A percentile compares a stretch with the other conserved stretches of the same genome.
Evolutionary conservation across 1,284 basidiomycete species (phyloP).

Genomic region (Ustilago tritici): DNA sequence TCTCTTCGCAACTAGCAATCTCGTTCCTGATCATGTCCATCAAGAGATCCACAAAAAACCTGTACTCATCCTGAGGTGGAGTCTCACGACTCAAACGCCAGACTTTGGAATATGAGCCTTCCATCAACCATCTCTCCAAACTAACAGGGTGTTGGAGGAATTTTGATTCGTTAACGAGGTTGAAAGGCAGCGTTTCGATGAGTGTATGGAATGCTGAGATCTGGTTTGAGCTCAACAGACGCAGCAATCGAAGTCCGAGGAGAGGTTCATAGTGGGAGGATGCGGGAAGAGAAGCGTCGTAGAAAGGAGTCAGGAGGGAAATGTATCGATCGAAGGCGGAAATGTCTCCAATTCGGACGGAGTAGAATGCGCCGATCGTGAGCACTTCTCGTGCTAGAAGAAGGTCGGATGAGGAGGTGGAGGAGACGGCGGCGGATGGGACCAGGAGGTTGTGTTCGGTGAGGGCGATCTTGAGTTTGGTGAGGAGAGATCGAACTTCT

Average conservation of each 20-base stretch:
- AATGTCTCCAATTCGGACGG: conserved; percentile 86
- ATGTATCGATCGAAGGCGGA: conserved; percentile 95
- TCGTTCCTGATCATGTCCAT: conserved; percentile 95
- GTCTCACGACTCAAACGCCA: conserved; percentile 89
- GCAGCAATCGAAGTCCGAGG: conserved; percentile 91
- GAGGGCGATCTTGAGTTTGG: conserved; percentile 77
- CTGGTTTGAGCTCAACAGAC: conserved; percentile 92
- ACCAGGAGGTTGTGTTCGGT: conserved; percentile 81
- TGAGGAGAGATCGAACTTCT: conserved; percentile 47
- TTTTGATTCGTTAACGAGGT: conserved; percentile 50
- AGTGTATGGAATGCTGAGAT: conserved; percentile 99
- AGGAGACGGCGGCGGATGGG: conserved; percentile 70
- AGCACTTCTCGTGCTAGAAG: conserved; percentile 83
- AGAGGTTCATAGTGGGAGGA: conserved; percentile 89
- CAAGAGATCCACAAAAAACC: conserved; percentile 87
- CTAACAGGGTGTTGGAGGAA: conserved; percentile 69
- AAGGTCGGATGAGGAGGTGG: conserved; percentile 62
- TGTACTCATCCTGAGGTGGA: conserved; percentile 80
- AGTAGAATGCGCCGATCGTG: conserved; percentile 94
- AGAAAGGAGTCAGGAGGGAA: conserved; percentile 90
- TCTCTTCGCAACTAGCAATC: conserved; percentile 91
- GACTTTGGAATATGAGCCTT: conserved; percentile 96
- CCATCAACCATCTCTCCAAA: conserved; percentile 95
- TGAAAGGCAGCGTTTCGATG: conserved; percentile 82
- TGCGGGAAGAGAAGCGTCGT: conserved; percentile 78